Evolutionary conservation across 176 grass and related monocot species (phyloP).

Genomic region (Pontederia paniculata): DNA sequence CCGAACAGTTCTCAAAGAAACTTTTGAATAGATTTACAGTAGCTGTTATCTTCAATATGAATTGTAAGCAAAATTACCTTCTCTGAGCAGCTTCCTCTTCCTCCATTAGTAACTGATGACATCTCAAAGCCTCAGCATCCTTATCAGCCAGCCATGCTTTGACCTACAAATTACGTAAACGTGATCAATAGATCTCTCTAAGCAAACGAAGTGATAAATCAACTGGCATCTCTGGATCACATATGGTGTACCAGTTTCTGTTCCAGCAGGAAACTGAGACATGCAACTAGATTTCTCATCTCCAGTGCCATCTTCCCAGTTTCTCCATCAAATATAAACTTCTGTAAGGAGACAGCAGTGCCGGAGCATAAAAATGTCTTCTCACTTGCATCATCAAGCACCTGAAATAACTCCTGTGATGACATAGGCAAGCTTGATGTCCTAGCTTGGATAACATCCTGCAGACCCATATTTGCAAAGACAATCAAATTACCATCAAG

Average conservation of each 20-base stretch:
- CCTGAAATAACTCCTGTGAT: constrained; percentile 60
- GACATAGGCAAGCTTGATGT: constrained; percentile 37
- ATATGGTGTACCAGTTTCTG: constrained; percentile 56
- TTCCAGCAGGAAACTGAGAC: constrained; percentile 71
- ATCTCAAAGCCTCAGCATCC: constrained; percentile 73
- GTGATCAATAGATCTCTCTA: not conserved
- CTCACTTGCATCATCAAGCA: constrained; percentile 87
- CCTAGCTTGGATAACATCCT: constrained; percentile 61
- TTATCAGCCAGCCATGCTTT: constrained; percentile 77
- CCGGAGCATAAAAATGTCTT: constrained; percentile 76
- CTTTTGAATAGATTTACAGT: no score
- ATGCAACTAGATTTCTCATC: constrained; percentile 76
- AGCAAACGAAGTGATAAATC: constrained; percentile 3
- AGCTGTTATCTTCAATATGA: no score
- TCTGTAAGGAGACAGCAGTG: constrained; percentile 40
- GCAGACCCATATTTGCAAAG: constrained; percentile 7
- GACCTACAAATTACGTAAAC: constrained; percentile 35
- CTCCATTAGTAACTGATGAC: constrained; percentile 76
- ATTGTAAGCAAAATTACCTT: constrained; percentile 31
- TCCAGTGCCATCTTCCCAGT: constrained; percentile 58
- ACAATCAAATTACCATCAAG: not conserved
- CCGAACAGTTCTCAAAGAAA: no score
- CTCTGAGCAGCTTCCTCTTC: constrained; percentile 97
- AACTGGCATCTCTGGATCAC: not conserved
- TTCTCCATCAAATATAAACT: constrained; percentile 79